Base-by-base conservation (phyloP, 2,329 filamentous ascomycete species). In the Mollisia scopiformis region DNA sequence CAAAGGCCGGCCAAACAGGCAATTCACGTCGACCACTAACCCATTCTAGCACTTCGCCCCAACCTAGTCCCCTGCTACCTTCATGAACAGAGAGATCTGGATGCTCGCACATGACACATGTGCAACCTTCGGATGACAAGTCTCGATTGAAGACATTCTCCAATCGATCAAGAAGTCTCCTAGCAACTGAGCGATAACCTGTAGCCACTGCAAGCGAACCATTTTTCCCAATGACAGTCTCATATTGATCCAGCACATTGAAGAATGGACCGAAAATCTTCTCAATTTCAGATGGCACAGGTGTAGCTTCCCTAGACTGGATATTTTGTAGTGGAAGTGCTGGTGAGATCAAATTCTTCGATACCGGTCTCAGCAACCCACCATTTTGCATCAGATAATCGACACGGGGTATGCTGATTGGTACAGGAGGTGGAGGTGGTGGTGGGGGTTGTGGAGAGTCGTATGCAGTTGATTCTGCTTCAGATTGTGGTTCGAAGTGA, bases 71-170 rank as follows among this genome's bases (percentile, higher is more conserved):
- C 58, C 82, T 84, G 64, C 87, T 85, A 35, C 79, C 78, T 28
- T 83, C 70, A 31, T 69, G 62, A 30, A 50, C 58, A 25, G 64
- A 59, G 27, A 64, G 57, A 16, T 89, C 84, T 37, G 88, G 83
- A 37, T 84, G 78, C 3, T 78, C 78, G 72, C 94, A 98, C 81
- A 97, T 91, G 58, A 95, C 80, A 74, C 94, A 98, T 46, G 82
- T 79, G 74, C 94, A 98, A n/a, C 89, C 87, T 70, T 97, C 88
- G 0, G 88, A 88, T 0, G 93, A 93, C 35, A 99, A 88, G 71
- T 98, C 94, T 62, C 95, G 85, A 2, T 93, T 93, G 76, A 99
- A 98, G 8, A 99, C 93, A 59, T 94, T 92, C 73, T 97, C 94
- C 3, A 99, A 81, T 37, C 95, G 87, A 76, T 99, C 94, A 5